phyloP scores from a whole-genome alignment of 768 basidiomycete species.

The Leccinum boreale region DNA sequence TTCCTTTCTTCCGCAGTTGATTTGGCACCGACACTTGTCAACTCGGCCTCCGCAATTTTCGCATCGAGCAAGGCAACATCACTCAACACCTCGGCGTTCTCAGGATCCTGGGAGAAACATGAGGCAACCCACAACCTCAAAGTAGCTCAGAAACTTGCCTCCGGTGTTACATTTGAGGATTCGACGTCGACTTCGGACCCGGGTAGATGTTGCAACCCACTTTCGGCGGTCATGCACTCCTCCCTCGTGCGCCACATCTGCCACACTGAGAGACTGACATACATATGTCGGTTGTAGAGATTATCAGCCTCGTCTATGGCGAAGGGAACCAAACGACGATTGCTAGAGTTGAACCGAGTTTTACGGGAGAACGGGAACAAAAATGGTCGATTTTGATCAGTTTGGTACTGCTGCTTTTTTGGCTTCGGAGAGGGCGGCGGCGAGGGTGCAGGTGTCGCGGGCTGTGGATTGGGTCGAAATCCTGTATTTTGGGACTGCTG shows the following conservation, averaged over 20 bases:
- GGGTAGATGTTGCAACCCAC: slow-evolving; percentile 80
- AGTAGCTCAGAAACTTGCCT: slow-evolving; percentile 29
- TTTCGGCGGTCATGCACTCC: slow-evolving; percentile 92
- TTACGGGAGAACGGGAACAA: slow-evolving; percentile 90
- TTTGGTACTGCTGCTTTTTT: slow-evolving; percentile 98
- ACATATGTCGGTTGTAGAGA: slow-evolving; percentile 86
- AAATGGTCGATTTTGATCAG: slow-evolving; percentile 91
- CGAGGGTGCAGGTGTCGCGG: slow-evolving; percentile 87
- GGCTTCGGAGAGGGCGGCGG: slow-evolving; percentile 84
- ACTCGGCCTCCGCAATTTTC: slow-evolving; percentile 68
- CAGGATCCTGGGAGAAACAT: slow-evolving; percentile 45
- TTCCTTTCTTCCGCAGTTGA: slow-evolving; percentile 53
- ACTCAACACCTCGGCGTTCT: slow-evolving; percentile 60
- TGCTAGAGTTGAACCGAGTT: slow-evolving; percentile 45
- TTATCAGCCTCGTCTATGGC: slow-evolving; percentile 95
- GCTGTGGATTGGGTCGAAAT: slow-evolving; percentile 50
- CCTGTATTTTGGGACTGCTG: slow-evolving; percentile 29
- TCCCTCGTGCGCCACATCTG: slow-evolving; percentile 97
- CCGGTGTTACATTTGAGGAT: slow-evolving; percentile 44
- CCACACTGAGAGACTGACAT: slow-evolving; percentile 80
- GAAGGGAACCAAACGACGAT: slow-evolving; percentile 79
- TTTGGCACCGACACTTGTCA: slow-evolving; percentile 48
- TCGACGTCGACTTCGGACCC: slow-evolving; percentile 59
- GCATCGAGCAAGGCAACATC: slow-evolving; percentile 70
- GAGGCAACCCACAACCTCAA: neutral